phyloP scores from a whole-genome alignment of 2,329 filamentous ascomycete genomes.

The Elsinoe fawcettii region DNA sequence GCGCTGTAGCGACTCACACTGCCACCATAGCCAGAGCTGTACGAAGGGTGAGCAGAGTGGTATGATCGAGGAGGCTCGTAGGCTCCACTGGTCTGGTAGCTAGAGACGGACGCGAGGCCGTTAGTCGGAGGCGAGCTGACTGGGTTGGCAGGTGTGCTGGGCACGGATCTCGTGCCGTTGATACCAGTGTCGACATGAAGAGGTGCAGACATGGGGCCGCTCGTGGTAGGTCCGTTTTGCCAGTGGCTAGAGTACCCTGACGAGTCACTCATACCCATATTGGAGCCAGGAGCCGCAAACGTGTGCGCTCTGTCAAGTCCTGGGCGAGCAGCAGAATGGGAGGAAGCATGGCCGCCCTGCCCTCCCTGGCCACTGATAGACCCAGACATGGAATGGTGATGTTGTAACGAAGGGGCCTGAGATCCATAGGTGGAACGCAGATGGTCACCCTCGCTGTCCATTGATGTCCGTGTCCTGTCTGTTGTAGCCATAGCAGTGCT shows the following conservation, averaged over 20 bases:
- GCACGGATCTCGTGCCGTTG: constrained; percentile 75
- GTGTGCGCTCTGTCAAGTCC: constrained; percentile 78
- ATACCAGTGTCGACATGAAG: constrained; percentile 75
- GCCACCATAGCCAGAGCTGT: constrained; percentile 31
- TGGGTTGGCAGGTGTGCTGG: constrained; percentile 72
- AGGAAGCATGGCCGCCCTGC: constrained; percentile 56
- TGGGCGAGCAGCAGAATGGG: constrained; percentile 56
- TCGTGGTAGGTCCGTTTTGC: constrained; percentile 39
- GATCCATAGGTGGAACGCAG: constrained; percentile 54
- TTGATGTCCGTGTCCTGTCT: constrained; percentile 56
- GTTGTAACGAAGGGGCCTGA: constrained; percentile 61
- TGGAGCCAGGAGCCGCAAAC: constrained; percentile 88
- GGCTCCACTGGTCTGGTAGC: constrained; percentile 62
- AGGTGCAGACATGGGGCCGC: constrained; percentile 55
- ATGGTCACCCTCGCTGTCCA: constrained; percentile 41
- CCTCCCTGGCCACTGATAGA: constrained; percentile 53
- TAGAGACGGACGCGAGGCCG: constrained; percentile 67
- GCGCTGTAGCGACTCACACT: constrained; percentile 57
- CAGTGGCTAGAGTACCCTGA: constrained; percentile 68
- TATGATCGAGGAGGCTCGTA: constrained; percentile 74
- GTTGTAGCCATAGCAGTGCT: constrained; percentile 64
- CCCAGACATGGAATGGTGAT: constrained; percentile 61
- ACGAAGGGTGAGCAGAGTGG: constrained; percentile 51
- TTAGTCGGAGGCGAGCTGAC: constrained; percentile 65
- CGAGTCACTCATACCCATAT: constrained; percentile 66